phyloP scores from a whole-genome alignment of 805 yeast species.

The Myxozyma geophila region DNA sequence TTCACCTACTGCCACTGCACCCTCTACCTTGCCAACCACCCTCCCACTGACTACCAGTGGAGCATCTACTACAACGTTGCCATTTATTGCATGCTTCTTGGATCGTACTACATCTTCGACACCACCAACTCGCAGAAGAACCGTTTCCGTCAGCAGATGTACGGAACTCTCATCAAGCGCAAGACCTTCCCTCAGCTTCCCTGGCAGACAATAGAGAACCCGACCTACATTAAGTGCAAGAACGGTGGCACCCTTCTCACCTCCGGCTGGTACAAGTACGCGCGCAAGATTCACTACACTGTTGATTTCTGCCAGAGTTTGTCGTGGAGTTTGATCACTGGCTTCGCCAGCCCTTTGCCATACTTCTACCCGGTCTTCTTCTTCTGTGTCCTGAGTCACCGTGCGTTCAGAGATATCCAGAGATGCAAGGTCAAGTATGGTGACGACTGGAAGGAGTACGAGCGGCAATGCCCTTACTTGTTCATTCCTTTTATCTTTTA shows the following conservation, averaged over 20 bases:
- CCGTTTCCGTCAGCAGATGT: slow-evolving; percentile 72
- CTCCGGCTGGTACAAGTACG: slow-evolving; percentile 94
- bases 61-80: slow-evolving; percentile 61
- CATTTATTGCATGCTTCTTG: slow-evolving; percentile 60
- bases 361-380: slow-evolving; percentile 96
- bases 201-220: slow-evolving; percentile 77
- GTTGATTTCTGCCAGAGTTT: slow-evolving; percentile 88
- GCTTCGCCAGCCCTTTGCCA: slow-evolving; percentile 84
- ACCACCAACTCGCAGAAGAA: slow-evolving; percentile 95
- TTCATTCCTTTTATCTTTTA: slow-evolving; percentile 66
- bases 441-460: slow-evolving; percentile 87
- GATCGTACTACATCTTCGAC: slow-evolving; percentile 90
- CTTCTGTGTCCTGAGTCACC: slow-evolving; percentile 82
- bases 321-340: slow-evolving; percentile 92
- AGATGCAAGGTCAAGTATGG: slow-evolving; percentile 90
- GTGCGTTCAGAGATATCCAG: slow-evolving; percentile 84
- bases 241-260: slow-evolving; percentile 83
- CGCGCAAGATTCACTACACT: slow-evolving; percentile 93
- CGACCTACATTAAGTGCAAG: slow-evolving; percentile 80
- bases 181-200: slow-evolving; percentile 95
- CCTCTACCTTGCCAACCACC: slow-evolving; percentile 76
- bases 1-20: slow-evolving; percentile 96
- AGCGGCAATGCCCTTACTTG: slow-evolving; percentile 85
- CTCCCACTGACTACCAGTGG: slow-evolving; percentile 83
- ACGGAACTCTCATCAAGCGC: slow-evolving; percentile 77